Evolutionary conservation across 352 stramenopile genomes (phyloP).

Genomic region (Pythium volutum): DNA sequence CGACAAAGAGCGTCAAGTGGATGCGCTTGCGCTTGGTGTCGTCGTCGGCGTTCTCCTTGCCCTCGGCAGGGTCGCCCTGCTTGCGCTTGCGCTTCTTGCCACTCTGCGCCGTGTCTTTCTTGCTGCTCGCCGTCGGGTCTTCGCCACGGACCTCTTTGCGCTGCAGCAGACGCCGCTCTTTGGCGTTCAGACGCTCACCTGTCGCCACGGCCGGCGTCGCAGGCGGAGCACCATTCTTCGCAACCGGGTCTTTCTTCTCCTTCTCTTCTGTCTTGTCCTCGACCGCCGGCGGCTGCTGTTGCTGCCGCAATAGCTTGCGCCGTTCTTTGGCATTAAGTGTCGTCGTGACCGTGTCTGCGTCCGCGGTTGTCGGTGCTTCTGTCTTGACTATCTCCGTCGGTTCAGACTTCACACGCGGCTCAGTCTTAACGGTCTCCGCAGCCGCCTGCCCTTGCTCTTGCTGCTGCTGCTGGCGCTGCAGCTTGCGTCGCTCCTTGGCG

Average conservation of each 20-base stretch:
- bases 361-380: neutral
- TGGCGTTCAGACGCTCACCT: slow-evolving; percentile 37
- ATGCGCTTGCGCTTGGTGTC: slow-evolving; percentile 68
- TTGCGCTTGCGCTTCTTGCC: slow-evolving; percentile 57
- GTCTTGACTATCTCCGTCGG: neutral
- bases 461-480: slow-evolving; percentile 35
- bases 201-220: neutral
- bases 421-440: neutral
- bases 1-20: slow-evolving; percentile 84
- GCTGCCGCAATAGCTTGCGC: slow-evolving; percentile 39
- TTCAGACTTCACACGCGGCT: too few species aligned
- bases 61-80: slow-evolving; percentile 24
- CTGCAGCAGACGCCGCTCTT: slow-evolving; percentile 54
- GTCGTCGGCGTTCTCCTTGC: slow-evolving; percentile 10
- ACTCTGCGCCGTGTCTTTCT: slow-evolving; percentile 18
- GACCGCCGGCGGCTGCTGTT: slow-evolving; percentile 1
- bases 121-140: slow-evolving; percentile 28
- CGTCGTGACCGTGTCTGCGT: neutral
- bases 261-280: neutral
- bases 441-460: neutral
- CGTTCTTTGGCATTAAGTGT: slow-evolving; percentile 58
- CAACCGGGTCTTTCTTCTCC: neutral
- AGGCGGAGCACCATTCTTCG: neutral
- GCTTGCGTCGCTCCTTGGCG: slow-evolving; percentile 47
- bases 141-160: slow-evolving; percentile 41